Base-by-base conservation (phyloP, 2,329 filamentous ascomycete species). In the Leptographium radiaticola region DNA sequence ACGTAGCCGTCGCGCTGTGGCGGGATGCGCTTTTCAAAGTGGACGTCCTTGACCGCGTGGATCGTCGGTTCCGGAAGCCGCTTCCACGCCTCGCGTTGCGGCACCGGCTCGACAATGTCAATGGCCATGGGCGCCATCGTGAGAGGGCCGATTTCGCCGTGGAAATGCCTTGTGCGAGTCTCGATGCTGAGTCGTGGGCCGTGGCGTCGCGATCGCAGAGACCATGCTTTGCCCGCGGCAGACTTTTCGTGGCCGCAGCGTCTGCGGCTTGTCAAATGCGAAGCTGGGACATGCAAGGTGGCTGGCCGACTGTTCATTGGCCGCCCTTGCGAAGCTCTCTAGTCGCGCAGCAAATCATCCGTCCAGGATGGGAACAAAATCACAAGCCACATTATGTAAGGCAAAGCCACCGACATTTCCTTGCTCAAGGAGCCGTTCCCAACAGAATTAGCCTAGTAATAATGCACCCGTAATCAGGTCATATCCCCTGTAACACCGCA, bases 1-100 rank as follows among this genome's bases (percentile, higher is more conserved):
- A 80, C 76, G 64, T 86, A 89, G 49, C 86, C 87, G 62, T 91
- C 84, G 10, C 75, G 71, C 62, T 79, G 73, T 2, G 75, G 69
- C 34, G 73, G 68, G 40, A 77, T 69, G 53, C 70, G 75, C 56
- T 75, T 75, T 57, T 82, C 79, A 62, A 83, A 84, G 58, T 71
- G 75, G 55, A 73, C 75, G 64, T 85, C 83, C 62, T 77, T 78
- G 55, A 81, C 76, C n/a, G 74, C 72, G 59, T 80, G 81, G 52
- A 84, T 73, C 44, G 73, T 74, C 57, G 79, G 70, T 39, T 79
- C 70, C 53, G 79, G 73, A 58, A 77, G 55, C 64, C 71, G 64
- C 68, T 71, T 64, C 70, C 70, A 61, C 53, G 68, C 66, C 60
- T 68, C 68, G 65, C 65, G 64, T 65, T 62, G 54, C 63, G 66